Conservation (phyloP, 345 rosid genomes). For the Iberis pinnata region DNA sequence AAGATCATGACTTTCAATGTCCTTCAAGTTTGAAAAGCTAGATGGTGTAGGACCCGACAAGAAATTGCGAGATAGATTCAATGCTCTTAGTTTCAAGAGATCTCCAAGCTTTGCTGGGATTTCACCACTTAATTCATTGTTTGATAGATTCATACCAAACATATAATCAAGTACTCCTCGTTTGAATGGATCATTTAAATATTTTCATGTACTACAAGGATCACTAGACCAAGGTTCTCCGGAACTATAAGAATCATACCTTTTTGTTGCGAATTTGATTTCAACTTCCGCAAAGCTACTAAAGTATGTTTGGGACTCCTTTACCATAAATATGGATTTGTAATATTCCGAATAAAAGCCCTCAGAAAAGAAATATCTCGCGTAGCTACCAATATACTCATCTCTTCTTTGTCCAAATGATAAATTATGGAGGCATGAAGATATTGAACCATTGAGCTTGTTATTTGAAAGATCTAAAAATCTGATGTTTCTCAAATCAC, state of each 20-base stretch:
- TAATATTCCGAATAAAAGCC: not conserved
- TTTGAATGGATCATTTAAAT: too few relatives aligned
- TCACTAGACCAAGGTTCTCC: not conserved
- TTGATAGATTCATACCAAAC: constrained; percentile 15
- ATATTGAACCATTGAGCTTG: not conserved
- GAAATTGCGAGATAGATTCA: constrained; percentile 16
- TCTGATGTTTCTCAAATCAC: not conserved
- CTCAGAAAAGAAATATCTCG: not conserved
- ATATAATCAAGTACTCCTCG: constrained; percentile 5
- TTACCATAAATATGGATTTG: not conserved
- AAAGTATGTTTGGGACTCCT: not conserved
- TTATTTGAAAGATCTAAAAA: not conserved
- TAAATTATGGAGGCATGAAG: not conserved
- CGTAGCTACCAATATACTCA: not conserved
- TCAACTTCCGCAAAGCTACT: not conserved
- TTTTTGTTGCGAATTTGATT: not conserved
- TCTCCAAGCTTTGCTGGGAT: constrained; percentile 14
- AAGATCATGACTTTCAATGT: constrained; percentile 4
- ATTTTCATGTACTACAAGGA: not conserved
- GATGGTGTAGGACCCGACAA: constrained; percentile 2
- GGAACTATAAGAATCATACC: not conserved
- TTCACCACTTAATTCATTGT: constrained; percentile 15
- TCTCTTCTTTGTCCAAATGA: not conserved
- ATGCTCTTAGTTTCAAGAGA: not conserved
- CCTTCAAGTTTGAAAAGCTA: constrained; percentile 6